Base-by-base conservation (phyloP, 495 filamentous ascomycete species). In the Trichoderma virens region DNA sequence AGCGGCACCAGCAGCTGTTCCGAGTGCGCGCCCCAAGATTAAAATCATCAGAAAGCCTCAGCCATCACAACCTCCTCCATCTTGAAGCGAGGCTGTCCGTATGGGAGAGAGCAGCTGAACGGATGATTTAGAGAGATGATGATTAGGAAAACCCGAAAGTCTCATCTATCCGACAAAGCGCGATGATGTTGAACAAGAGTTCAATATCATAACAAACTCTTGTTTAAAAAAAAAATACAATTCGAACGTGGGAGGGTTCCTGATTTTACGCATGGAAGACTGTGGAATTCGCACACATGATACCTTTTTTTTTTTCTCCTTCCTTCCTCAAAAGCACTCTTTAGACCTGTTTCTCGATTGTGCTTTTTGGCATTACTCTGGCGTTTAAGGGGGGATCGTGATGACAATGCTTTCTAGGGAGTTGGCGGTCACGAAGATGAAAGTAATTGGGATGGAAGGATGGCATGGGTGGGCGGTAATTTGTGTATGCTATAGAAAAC, bases 11-110 rank as follows among this genome's bases (percentile, higher is more conserved):
- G 27, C 60, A 38, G 0, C 6, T 27, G 39, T 23, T 28, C 34
- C 34, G 25, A 43, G 32, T 9, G 61, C 35, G 14, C 61, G 61
- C 1, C 61, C 61, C n/a, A 62, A 62, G 61, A 62, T 62, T n/a
- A 62, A 62, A 31, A 62, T 62, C 23, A 62, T 41, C 35, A 7
- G 61, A 38, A 62, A 62, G n/a, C 61, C 61, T 14, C 35, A 41
- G 9, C 34, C 61, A 2, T 5, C 61, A 13, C 61, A 45, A 28
- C 18, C 61, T 30, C 61, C 61, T 45, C 30, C 61, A 8, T 28
- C 61, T 5, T 62, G 27, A 31, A 62, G 31, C 8, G 18, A 4
- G 3, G 14, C 23, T 11, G 60, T 5, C 16, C 14, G 31, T 38
- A 1, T 28, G 9, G 25, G 13, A 11, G 25, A 23, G 4, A 27